Evolutionary conservation across 2,329 filamentous ascomycete genomes (phyloP), one percentile per base, ranked within the genome.

Genomic region (Domatiomyces catenatus): DNA sequence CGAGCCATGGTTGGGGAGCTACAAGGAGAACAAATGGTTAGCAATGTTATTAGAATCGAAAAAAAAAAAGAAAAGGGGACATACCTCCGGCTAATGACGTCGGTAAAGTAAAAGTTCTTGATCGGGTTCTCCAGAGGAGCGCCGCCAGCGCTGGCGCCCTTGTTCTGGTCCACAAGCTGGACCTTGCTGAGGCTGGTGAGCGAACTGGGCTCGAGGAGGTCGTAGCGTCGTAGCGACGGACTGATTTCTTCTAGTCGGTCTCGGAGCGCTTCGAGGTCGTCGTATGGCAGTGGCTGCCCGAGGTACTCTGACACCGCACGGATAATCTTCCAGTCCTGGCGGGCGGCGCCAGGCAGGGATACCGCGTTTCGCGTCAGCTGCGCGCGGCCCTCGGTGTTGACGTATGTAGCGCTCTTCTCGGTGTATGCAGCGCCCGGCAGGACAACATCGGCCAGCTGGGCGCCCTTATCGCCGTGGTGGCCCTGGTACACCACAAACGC

Each of bases 241-340:
- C 86, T 92, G 66, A 98, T 90, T 71, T 96, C 87, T 56, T 83
- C 81, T 86, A 96, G 94, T 61, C 92, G 85, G 68, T 95, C 88
- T 51, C 92, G 80, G 48, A 98, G 77, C 62, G 81, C 77, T 58
- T 92, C 84, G 48, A 98, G 78, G 64, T 96, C 88, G 61, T 98
- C 90, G 64, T 96, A 98, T 19, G 88, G 86, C 49, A 98, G 78
- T 58, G 89, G 83, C 24, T 75, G 80, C 54, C 85, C 86, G 15
- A 98, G 76, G 71, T 94, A 95, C 70, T 96, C 92, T 63, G 85
- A 92, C 51, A 78, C 81, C 17, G 92, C 92, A 57, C 92, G 86
- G 60, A 98, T 81, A 63, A 98, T 96, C 80, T 96, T 98, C 92
- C 92, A 98, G 72, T 98, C 92, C 56, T 92, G 90, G 64, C 92